Conservation (phyloP, 805 yeast genomes). For the Candida ovalis region DNA sequence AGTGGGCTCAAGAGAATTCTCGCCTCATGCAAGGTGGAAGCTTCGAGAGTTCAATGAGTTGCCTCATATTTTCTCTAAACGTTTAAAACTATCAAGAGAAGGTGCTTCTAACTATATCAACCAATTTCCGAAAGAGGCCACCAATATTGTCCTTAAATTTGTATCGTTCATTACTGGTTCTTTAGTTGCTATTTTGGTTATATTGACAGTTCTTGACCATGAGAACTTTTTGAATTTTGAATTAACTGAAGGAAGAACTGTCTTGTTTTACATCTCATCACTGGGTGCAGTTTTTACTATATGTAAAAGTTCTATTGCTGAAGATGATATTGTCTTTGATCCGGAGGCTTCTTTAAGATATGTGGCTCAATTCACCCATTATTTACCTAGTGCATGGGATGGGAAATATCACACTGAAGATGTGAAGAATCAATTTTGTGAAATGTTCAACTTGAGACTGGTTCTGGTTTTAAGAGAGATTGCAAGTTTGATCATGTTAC, state of each 20-base stretch:
- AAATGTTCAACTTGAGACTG: conserved; percentile 69
- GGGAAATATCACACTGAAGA: conserved; percentile 78
- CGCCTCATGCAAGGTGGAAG: conserved; percentile 94
- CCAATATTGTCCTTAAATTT: conserved; percentile 53
- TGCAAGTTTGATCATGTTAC: conserved; percentile 77
- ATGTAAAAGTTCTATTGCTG: conserved; percentile 65
- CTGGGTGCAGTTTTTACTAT: conserved; percentile 89
- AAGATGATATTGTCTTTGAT: conserved; percentile 69
- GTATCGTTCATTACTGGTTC: conserved; percentile 81
- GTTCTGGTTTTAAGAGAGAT: conserved; percentile 72
- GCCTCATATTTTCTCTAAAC: conserved; percentile 77
- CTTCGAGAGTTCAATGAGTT: conserved; percentile 91
- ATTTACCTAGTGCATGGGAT: conserved; percentile 83
- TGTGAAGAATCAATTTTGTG: conserved; percentile 80
- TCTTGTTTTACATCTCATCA: conserved; percentile 80
- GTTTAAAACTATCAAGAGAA: conserved; percentile 72
- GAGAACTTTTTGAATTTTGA: conserved; percentile 90
- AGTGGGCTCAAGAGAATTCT: conserved; percentile 79
- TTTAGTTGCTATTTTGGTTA: conserved; percentile 80
- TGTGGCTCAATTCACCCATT: conserved; percentile 86
- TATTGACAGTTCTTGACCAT: conserved; percentile 76
- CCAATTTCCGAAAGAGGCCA: conserved; percentile 84
- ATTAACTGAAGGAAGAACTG: conserved; percentile 73
- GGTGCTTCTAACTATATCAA: conserved; percentile 81
- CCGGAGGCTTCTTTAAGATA: conserved; percentile 83